Conservation (phyloP, 208 protist genomes). For the Wallacemonas sp. region DNA sequence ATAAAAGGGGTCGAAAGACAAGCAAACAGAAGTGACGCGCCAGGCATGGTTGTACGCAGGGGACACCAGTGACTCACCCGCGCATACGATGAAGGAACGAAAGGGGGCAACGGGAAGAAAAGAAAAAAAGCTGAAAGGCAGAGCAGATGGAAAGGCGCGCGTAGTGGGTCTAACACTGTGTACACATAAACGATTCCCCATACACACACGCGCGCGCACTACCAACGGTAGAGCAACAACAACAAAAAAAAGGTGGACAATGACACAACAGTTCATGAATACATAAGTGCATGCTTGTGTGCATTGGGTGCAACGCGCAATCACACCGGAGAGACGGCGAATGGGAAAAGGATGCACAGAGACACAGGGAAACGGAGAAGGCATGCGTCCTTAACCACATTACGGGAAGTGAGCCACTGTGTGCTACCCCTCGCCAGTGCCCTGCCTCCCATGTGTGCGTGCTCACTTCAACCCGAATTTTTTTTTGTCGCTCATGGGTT, state of each 20-base stretch:
- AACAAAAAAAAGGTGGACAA: slow-evolving; percentile 3
- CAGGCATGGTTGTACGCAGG: no score
- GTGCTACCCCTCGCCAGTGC: no score
- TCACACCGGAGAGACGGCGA: background rate
- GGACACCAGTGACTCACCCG: no score
- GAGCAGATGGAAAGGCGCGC: background rate
- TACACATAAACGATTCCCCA: slow-evolving; percentile 9
- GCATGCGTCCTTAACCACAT: background rate
- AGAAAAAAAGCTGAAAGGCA: slow-evolving; percentile 9
- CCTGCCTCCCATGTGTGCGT: no score
- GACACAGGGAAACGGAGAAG: background rate
- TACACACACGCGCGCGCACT: slow-evolving; percentile 1
- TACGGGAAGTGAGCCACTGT: background rate
- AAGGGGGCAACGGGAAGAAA: slow-evolving; percentile 19
- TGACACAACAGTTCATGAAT: slow-evolving; percentile 2
- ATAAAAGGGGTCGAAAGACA: background rate
- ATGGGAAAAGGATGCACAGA: slow-evolving; percentile 4
- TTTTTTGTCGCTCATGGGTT: background rate
- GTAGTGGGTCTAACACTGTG: no score
- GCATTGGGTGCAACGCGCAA: no score
- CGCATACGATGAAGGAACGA: slow-evolving; percentile 16
- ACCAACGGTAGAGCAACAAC: background rate
- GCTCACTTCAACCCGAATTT: background rate
- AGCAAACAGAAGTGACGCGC: background rate
- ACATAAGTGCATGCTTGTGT: no score